These are phyloP conservation scores for Cordyceps cicadae DNA, from an alignment of 2,329 filamentous ascomycete species.

Conservation along the genomic window DNA sequence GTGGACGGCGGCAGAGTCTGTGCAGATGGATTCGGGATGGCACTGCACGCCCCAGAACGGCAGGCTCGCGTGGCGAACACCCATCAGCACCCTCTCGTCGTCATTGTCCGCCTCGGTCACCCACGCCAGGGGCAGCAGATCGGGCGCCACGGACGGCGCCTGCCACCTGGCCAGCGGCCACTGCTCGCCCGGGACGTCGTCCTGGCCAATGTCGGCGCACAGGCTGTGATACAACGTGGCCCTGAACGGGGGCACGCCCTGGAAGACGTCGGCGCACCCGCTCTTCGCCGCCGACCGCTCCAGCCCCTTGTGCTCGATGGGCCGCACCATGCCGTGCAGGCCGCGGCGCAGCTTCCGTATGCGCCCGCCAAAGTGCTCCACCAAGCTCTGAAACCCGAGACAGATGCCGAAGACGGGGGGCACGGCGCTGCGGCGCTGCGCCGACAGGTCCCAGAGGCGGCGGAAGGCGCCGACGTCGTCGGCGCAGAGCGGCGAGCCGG, in stretches of 20 bases:
- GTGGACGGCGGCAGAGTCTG: conserved; percentile 53
- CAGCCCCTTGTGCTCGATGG: conserved; percentile 48
- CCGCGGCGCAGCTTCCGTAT: conserved; percentile 63
- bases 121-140: conserved; percentile 56
- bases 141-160: conserved; percentile 25
- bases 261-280: conserved; percentile 53
- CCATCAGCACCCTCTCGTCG: conserved; percentile 62
- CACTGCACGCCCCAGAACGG: conserved; percentile 88
- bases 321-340: conserved; percentile 72
- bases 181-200: conserved; percentile 24
- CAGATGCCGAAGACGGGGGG: conserved; percentile 87
- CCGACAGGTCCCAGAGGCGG: conserved; percentile 60
- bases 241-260: conserved; percentile 47
- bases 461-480: conserved; percentile 77
- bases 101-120: conserved; percentile 35
- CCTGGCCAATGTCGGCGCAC: conserved; percentile 46
- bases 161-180: conserved; percentile 35
- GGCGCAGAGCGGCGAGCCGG: conserved; percentile 64
- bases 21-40: conserved; percentile 84
- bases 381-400: conserved; percentile 79
- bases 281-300: neutral
- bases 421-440: conserved; percentile 42
- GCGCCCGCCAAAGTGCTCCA: conserved; percentile 56
- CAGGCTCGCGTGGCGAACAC: conserved; percentile 54
- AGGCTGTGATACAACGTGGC: conserved; percentile 72